Base-by-base conservation (phyloP, 768 basidiomycete species). In the Suillus subaureus region DNA sequence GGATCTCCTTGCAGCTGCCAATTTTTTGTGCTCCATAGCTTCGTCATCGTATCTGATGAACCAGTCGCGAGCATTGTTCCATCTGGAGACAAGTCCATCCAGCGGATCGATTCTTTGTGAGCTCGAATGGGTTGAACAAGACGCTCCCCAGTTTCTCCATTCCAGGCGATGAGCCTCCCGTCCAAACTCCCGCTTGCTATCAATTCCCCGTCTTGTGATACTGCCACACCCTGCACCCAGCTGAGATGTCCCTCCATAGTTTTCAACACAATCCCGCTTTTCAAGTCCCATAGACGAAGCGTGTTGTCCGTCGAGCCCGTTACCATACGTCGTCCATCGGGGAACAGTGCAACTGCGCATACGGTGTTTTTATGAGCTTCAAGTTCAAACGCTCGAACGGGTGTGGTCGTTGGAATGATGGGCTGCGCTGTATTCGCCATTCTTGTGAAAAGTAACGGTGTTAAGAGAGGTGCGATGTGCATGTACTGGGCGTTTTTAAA, bases 61-160 rank as follows among this genome's bases (percentile, higher is more conserved):
- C 35, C 35, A n/a, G 37, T 26, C 4, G 15, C 56, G 23, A 57
- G 23, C 13, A 26, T 37, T 2, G 13, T 16, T 16, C 35, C 23
- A 57, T 57, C 56, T 9, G 56, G 56, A 39, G 56, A 57, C 13
- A 57, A 57, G 23, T 39, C 23, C 8, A 57, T 37, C 37, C n/a
- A 39, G 23, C n/a, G 12, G 15, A 26, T 33, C 18, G 9, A 33
- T 12, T 18, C 1, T 2, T 8, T 2, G 37, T 57, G 56, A 23
- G 23, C 35, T 39, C 16, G 37, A n/a, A 26, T 26, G 15, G 15
- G 6, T 26, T 9, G 56, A 2, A 2, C 6, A 1, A 57, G 37
- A 39, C 2, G 4, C 8, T 57, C 23, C 1, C 37, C 56, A 21
- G 54, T 55, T 37, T 39, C 23, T 9, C 56, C 56, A 16, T 57